A percentile compares a stretch with the other conserved stretches of the same genome.
These are phyloP conservation scores for Solanum clarkiae DNA, from an alignment of 257 asterid species.

Conservation along the genomic window DNA sequence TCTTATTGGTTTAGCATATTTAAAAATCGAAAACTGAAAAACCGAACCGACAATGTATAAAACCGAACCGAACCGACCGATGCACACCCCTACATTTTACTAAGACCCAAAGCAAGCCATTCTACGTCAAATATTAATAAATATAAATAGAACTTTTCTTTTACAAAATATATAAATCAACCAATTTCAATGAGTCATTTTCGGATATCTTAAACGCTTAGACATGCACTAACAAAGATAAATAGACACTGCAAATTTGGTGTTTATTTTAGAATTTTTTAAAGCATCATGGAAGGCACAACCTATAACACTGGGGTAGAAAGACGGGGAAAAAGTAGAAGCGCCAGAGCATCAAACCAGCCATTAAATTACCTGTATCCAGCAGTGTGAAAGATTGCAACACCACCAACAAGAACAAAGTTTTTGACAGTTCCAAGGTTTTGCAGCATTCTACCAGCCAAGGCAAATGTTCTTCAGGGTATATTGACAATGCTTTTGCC, in stretches of 20 bases:
- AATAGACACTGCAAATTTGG: not conserved
- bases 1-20: too few species aligned
- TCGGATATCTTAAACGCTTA: not conserved
- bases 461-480: constrained; percentile 38
- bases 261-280: not conserved
- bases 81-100: not conserved
- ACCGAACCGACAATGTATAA: too few species aligned
- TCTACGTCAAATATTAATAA: not conserved
- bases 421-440: constrained; percentile 47
- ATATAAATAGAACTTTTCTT: not conserved
- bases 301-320: not conserved
- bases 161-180: not conserved
- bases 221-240: not conserved
- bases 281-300: not conserved
- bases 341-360: not conserved
- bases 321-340: not conserved
- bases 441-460: constrained; percentile 74
- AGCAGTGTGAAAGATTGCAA: constrained; percentile 45
- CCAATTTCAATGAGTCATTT: not conserved
- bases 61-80: too few species aligned
- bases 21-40: too few species aligned
- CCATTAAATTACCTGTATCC: constrained; percentile 37
- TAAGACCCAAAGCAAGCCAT: not conserved
- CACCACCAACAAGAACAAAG: constrained; percentile 50
- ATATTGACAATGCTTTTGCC: constrained; percentile 33